Conservation (phyloP, 2,329 filamentous ascomycete genomes). For the Ustulina deusta region DNA sequence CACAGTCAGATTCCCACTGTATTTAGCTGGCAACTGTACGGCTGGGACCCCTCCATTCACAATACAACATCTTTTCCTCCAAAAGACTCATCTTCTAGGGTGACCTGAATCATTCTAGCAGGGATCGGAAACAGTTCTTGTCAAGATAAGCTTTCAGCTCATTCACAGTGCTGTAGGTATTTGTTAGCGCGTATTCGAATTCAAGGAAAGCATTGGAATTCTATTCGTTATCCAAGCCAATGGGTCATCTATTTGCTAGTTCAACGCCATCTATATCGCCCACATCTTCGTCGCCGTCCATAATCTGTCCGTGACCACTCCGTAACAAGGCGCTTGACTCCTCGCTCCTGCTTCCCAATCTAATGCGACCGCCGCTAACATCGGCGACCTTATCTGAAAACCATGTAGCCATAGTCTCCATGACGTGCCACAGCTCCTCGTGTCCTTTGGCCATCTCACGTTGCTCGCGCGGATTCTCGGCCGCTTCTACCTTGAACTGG, state of each 20-base stretch:
- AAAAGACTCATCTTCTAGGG: no score
- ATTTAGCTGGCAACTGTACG: no score
- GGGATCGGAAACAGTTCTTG: background rate
- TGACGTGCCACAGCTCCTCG: constrained; percentile 72
- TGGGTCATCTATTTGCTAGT: constrained; percentile 48
- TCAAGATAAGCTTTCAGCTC: background rate
- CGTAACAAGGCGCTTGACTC: constrained; percentile 46
- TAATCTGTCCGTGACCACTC: constrained; percentile 53
- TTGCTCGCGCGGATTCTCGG: constrained; percentile 77
- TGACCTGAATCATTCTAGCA: background rate
- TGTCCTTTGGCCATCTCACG: constrained; percentile 67
- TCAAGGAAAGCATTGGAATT: constrained; percentile 8
- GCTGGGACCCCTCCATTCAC: no score
- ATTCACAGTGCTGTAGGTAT: background rate
- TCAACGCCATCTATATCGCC: constrained; percentile 57
- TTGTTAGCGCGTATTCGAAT: background rate
- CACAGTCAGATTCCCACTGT: no score
- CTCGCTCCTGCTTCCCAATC: constrained; percentile 55
- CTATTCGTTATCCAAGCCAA: constrained; percentile 19
- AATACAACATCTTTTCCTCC: no score
- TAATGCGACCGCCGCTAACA: constrained; percentile 68
- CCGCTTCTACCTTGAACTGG: constrained; percentile 94
- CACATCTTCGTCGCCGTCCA: constrained; percentile 64
- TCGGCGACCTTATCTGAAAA: constrained; percentile 66
- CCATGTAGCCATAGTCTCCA: constrained; percentile 68